Evolutionary conservation across 2,329 filamentous ascomycete species (phyloP), one percentile per base, ranked within the genome.

Genomic region (Penicillium sp.): DNA sequence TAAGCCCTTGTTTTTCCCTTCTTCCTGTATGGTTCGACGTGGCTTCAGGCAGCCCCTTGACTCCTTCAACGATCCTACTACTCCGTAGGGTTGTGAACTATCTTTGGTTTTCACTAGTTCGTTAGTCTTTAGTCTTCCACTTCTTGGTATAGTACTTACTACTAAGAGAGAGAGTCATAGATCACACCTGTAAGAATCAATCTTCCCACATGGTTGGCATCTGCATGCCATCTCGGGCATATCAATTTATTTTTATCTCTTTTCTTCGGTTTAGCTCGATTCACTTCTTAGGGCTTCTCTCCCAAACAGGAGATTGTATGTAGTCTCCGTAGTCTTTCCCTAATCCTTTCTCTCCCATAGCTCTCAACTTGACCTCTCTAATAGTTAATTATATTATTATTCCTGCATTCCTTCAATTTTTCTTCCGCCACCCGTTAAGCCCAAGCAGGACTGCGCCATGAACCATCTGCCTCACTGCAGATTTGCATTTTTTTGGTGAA

Each of bases 171-270:
- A n/a, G n/a, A n/a, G n/a, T n/a, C n/a, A n/a, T n/a, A n/a, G n/a
- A n/a, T n/a, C n/a, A n/a, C n/a, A n/a, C n/a, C n/a, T n/a, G n/a
- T n/a, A n/a, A n/a, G n/a, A n/a, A n/a, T n/a, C n/a, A n/a, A n/a
- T n/a, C n/a, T n/a, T n/a, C 38, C 63, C 63, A 65, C 62, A 65
- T 66, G 63, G 63, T 65, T 66, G 63, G 62, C 62, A 66, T 49
- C 58, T 64, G 60, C 58, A 59, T 56, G 51, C 57, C 56, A 59
- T 61, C 35, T 34, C 40, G 14, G 16, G 12, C 18, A 28, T 45
- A 22, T 45, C 39, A 39, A 37, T 41, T 47, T 38, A 14, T 36
- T 36, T 39, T 19, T 42, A 36, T 29, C n/a, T 38, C 9, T 41
- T 29, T 41, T 41, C 41, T 54, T 50, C 45, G 25, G 16, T 49